phyloP scores from a whole-genome alignment of 2,329 filamentous ascomycete genomes.

The Alternaria burnsii region DNA sequence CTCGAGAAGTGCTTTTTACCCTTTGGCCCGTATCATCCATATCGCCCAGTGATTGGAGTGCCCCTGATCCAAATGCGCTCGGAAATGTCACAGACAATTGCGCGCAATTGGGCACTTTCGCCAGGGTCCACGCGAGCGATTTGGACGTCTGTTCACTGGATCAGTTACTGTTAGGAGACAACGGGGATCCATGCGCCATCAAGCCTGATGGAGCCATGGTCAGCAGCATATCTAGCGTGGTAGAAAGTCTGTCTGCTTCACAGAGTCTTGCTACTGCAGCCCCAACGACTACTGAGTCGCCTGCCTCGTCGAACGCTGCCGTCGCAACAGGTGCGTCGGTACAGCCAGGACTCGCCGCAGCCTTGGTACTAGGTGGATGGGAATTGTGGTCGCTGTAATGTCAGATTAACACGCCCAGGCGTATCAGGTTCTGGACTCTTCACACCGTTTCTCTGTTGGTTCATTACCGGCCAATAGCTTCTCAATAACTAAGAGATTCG shows the following conservation, averaged over 20 bases:
- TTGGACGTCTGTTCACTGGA: background rate
- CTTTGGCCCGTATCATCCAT: background rate
- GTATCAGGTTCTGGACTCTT: background rate
- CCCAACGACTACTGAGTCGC: background rate
- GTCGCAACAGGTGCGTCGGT: background rate
- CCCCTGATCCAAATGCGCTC: background rate
- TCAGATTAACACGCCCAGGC: background rate
- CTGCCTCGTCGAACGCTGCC: background rate
- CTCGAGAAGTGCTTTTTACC: background rate
- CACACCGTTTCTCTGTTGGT: background rate
- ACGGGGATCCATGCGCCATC: background rate
- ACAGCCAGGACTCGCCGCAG: background rate
- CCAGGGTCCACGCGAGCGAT: background rate
- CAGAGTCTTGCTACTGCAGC: slow-evolving; percentile 1
- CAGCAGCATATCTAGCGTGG: background rate
- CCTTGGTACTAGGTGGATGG: background rate
- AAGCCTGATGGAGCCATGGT: background rate
- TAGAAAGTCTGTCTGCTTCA: background rate
- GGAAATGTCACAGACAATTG: background rate
- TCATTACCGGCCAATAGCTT: background rate
- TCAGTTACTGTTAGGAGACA: background rate
- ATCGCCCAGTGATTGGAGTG: background rate
- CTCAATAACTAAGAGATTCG: background rate
- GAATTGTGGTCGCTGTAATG: background rate
- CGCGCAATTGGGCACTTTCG: background rate